phyloP scores from a whole-genome alignment of 805 yeast genomes.

The Wickerhamiella shivajii region DNA sequence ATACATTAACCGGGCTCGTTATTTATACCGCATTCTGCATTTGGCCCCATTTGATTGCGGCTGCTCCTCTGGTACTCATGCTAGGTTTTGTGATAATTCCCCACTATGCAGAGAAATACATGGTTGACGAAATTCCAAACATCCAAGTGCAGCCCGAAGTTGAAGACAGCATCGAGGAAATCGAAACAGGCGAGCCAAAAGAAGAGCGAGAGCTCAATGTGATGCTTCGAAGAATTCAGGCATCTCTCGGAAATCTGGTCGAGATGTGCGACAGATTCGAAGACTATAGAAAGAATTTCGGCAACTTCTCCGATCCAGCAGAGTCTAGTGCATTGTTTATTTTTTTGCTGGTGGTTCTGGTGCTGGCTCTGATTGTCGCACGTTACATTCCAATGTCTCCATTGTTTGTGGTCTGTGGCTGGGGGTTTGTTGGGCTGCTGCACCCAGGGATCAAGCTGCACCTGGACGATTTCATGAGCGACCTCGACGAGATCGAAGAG shows the following conservation, averaged over 20 bases:
- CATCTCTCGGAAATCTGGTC: conserved; percentile 41
- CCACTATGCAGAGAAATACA: conserved; percentile 32
- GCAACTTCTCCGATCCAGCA: conserved; percentile 58
- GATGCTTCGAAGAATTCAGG: conserved; percentile 34
- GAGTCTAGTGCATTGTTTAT: conserved; percentile 45
- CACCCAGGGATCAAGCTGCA: conserved; percentile 37
- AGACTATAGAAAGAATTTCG: conserved; percentile 41
- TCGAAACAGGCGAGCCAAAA: background rate
- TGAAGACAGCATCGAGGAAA: background rate
- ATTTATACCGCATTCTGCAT: conserved; percentile 52
- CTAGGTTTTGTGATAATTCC: conserved; percentile 51
- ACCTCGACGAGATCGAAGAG: conserved; percentile 7
- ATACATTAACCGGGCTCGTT: conserved; percentile 46
- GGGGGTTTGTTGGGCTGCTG: conserved; percentile 37
- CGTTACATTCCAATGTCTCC: conserved; percentile 41
- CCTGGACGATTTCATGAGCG: conserved; percentile 1
- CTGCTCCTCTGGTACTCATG: conserved; percentile 46
- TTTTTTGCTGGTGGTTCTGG: conserved; percentile 25
- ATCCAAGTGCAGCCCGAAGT: background rate
- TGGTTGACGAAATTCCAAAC: conserved; percentile 11
- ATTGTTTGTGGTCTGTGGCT: conserved; percentile 40
- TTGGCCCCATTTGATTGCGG: conserved; percentile 53
- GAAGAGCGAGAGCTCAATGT: conserved; percentile 13
- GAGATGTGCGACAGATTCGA: conserved; percentile 39
- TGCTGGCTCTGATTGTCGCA: conserved; percentile 22